Conservation (phyloP, 2,329 filamentous ascomycete species). For the Geosmithia flava region DNA sequence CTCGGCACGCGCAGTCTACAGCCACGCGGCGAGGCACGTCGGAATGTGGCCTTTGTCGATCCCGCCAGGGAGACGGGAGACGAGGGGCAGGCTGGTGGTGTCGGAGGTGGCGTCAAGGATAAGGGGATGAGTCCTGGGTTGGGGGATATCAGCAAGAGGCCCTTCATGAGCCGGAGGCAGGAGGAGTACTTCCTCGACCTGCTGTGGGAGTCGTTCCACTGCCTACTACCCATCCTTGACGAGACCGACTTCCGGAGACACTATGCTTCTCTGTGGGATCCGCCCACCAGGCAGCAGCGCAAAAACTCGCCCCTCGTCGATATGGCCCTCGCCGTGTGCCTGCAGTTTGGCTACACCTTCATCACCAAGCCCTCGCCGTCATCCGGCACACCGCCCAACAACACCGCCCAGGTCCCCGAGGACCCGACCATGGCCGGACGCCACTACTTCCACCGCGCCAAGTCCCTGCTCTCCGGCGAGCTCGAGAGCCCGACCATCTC, state of each 20-base stretch:
- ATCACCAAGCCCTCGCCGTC: slow-evolving; percentile 8
- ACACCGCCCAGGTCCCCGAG: slow-evolving; percentile 4
- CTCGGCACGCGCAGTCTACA: slow-evolving; percentile 5
- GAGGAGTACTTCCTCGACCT: slow-evolving; percentile 23
- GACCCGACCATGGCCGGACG: slow-evolving; percentile 30
- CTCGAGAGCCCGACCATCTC: slow-evolving; percentile 32
- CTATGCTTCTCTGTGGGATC: slow-evolving; percentile 4
- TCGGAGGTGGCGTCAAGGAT: background rate
- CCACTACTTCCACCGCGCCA: slow-evolving; percentile 32
- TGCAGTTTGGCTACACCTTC: slow-evolving; percentile 28
- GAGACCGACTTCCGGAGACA: slow-evolving; percentile 3
- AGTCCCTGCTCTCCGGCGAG: slow-evolving; percentile 27
- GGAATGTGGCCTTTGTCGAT: slow-evolving; percentile 2
- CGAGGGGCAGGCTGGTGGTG: background rate
- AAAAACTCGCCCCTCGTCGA: slow-evolving; percentile 36
- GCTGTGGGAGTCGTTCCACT: slow-evolving; percentile 5
- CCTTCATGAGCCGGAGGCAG: slow-evolving; percentile 21
- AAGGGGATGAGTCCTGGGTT: background rate
- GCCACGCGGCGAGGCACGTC: slow-evolving; percentile 5
- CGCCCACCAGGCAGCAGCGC: slow-evolving; percentile 9
- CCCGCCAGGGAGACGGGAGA: background rate
- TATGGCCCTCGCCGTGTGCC: slow-evolving; percentile 36
- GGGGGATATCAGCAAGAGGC: background rate
- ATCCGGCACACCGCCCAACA: background rate
- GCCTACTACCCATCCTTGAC: slow-evolving; percentile 2